Conservation (phyloP, 139 green algal genomes). For the Micractinium conductrix region DNA sequence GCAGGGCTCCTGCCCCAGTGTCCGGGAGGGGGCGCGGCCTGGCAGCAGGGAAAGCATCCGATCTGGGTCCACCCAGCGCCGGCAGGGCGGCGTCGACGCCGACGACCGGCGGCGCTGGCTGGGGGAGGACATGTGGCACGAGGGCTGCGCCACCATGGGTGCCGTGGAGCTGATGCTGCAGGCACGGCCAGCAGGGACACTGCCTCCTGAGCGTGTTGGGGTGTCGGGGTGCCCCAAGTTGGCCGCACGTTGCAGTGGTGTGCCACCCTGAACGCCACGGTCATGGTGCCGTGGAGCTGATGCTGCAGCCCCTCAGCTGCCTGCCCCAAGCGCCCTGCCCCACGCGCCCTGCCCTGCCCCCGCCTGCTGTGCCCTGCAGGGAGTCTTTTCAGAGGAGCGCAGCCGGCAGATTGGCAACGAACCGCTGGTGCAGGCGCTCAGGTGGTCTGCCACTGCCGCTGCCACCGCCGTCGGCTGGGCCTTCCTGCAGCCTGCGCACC, state of each 20-base stretch:
- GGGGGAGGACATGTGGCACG: conserved; percentile 23
- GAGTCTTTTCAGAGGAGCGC: conserved; percentile 10
- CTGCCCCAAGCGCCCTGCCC: too few species aligned
- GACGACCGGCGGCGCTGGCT: conserved; percentile 7
- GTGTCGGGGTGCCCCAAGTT: too few species aligned
- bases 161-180: conserved; percentile 25
- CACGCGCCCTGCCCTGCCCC: too few species aligned
- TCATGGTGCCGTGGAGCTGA: background rate
- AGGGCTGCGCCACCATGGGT: conserved; percentile 2
- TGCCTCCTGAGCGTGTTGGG: too few species aligned
- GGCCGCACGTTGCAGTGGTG: too few species aligned
- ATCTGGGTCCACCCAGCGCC: background rate
- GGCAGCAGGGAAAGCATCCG: background rate
- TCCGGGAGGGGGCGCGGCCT: too few species aligned
- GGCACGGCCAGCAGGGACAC: too few species aligned
- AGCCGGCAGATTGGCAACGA: conserved; percentile 30
- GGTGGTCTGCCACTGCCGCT: background rate
- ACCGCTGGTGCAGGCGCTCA: conserved; percentile 1
- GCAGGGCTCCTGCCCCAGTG: too few species aligned
- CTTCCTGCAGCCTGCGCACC: background rate
- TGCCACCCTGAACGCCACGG: too few species aligned
- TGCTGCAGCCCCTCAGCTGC: conserved; percentile 32
- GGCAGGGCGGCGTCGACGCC: background rate
- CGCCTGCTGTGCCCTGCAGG: background rate
- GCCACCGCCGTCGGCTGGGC: background rate